Percentiles rank a stretch among this genome's conserved stretches.
Evolutionary conservation across 768 basidiomycete genomes (phyloP).

Genomic region (Russula compacta): DNA sequence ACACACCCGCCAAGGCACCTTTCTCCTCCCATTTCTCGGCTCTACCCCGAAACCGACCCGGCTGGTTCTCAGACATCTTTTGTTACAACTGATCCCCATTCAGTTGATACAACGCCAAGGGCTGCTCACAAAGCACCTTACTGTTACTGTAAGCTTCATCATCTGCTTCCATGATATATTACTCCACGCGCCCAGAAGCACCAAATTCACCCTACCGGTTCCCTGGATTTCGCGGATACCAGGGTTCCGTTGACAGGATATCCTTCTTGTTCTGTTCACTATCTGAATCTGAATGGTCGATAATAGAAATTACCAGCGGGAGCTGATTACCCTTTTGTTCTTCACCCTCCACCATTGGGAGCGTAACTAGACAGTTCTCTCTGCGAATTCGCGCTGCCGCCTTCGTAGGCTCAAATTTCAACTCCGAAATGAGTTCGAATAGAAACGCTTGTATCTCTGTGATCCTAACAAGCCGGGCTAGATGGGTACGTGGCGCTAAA

Average conservation of each 20-base stretch:
- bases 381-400: constrained; percentile 25
- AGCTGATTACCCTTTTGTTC: constrained; percentile 13
- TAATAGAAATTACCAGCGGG: constrained; percentile 9
- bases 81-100: too few relatives aligned
- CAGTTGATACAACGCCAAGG: background rate
- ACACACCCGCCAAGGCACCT: too few relatives aligned
- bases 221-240: too few relatives aligned
- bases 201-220: background rate
- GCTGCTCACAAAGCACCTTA: background rate
- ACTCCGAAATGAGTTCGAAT: constrained; percentile 44
- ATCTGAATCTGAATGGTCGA: background rate
- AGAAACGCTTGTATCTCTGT: constrained; percentile 51
- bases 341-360: constrained; percentile 13
- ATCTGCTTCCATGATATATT: background rate
- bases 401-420: constrained; percentile 38
- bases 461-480: constrained; percentile 17
- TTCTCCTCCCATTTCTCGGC: too few relatives aligned
- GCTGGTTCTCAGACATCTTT: too few relatives aligned
- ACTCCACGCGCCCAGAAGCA: background rate
- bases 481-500: background rate
- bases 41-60: too few relatives aligned
- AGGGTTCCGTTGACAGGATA: background rate
- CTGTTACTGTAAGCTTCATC: background rate
- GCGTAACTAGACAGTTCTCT: constrained; percentile 19
- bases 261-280: background rate